Evolutionary conservation across 2,329 filamentous ascomycete species (phyloP), one percentile per base, ranked within the genome.

Genomic region (Beauveria medogensis): DNA sequence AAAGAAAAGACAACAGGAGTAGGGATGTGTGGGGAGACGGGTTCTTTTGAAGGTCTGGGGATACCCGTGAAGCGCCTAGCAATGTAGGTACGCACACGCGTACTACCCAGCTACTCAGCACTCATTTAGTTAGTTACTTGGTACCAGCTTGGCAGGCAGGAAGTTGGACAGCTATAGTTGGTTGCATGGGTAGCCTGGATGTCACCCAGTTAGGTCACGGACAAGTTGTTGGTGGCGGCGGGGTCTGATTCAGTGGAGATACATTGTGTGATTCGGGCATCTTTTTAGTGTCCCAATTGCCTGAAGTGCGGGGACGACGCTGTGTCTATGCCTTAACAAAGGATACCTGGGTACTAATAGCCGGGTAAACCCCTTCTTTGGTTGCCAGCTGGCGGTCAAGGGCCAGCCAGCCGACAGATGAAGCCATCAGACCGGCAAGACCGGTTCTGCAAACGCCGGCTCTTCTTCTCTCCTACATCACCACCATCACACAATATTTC

Each of bases 1-100:
- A 52, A 63, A 63, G 63, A 65, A 61, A 62, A 64, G 63, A 63
- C 46, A 57, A 63, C 64, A 62, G 65, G 61, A 59, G 64, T 65
- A 61, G 63, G 67, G 62, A 59, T 63, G 67, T 66, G 60, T 44
- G 55, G 64, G 58, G 65, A 61, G 59, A 57, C 57, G 60, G 62
- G 34, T 51, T 41, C 51, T 47, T 60, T 51, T 60, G 58, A 51
- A 54, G 41, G 20, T 28, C 55, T 43, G 22, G 46, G 46, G 20
- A 57, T 57, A 44, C 28, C 30, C 16, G n/a, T 20, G 5, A 18
- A n/a, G 55, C 37, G 51, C 22, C 51, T 24, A 57, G 28, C 26
- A 28, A 34, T n/a, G n/a, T n/a, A n/a, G 24, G 47, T 28, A 48
- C 16, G 7, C 18, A 28, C 24, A 30, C 41, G 3, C 7, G 16